phyloP scores from a whole-genome alignment of 208 protist species.

The Trypanosoma platydactyli region DNA sequence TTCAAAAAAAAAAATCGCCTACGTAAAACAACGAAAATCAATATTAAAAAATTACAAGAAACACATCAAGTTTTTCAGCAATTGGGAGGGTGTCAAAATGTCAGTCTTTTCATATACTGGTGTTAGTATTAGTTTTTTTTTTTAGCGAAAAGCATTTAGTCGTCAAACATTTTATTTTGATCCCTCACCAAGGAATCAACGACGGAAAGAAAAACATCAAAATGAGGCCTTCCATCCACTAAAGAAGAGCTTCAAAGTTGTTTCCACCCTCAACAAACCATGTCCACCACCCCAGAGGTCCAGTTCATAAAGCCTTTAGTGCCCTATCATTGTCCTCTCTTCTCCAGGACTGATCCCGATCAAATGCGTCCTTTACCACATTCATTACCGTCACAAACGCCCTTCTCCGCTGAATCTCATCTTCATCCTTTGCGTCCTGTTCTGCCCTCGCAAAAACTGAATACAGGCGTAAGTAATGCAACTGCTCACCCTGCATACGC shows the following conservation, averaged over 20 bases:
- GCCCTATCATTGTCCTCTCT: conserved; percentile 50
- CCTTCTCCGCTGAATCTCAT: conserved; percentile 71
- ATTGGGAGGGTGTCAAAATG: not conserved
- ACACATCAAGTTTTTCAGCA: not conserved
- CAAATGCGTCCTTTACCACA: conserved; percentile 73
- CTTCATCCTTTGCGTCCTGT: conserved; percentile 79
- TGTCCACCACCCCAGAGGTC: not conserved
- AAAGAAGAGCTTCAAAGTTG: conserved; percentile 3
- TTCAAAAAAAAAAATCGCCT: not conserved
- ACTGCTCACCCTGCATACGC: conserved; percentile 69
- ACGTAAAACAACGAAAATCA: conserved; percentile 12
- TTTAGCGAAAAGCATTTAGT: not conserved
- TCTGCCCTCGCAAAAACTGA: conserved; percentile 61
- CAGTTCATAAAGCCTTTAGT: conserved; percentile 25
- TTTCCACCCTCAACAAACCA: conserved; percentile 6
- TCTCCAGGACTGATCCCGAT: conserved; percentile 74
- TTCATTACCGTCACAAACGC: conserved; percentile 82
- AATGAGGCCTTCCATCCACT: too few species aligned
- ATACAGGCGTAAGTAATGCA: conserved; percentile 87
- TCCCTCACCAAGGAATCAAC: not conserved
- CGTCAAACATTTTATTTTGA: not conserved
- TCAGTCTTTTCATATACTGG: too few species aligned
- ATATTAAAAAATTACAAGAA: conserved; percentile 11
- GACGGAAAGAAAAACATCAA: conserved; percentile 1
- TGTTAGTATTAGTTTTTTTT: not conserved